Conservation (phyloP, 768 basidiomycete species). For the Psilocybe cyanescens region DNA sequence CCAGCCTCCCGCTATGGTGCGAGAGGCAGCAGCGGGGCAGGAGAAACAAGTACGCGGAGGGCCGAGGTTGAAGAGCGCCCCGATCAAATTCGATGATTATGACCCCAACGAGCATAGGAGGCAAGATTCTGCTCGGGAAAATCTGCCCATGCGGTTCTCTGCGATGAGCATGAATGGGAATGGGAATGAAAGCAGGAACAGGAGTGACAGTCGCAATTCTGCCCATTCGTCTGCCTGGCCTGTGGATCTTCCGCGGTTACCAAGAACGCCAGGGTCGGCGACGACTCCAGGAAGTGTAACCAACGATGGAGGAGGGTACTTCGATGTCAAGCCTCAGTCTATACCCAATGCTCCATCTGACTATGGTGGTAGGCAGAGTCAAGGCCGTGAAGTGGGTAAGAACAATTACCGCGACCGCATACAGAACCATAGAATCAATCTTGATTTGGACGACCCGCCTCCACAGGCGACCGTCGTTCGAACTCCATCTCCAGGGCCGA, state of each 20-base stretch:
- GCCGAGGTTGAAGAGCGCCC: constrained; percentile 17
- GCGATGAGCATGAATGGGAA: constrained; percentile 21
- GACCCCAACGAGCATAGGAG: constrained; percentile 9
- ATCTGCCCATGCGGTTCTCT: constrained; percentile 7
- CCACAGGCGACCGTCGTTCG: constrained; percentile 31
- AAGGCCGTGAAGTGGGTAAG: background rate
- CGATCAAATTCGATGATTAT: constrained; percentile 20
- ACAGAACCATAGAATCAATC: constrained; percentile 16
- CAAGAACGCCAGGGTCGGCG: constrained; percentile 33
- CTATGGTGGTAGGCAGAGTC: constrained; percentile 10
- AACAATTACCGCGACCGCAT: constrained; percentile 2
- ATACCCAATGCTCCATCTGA: constrained; percentile 6
- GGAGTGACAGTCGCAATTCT: constrained; percentile 23
- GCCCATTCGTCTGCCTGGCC: constrained; percentile 28
- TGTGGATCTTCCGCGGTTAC: constrained; percentile 31
- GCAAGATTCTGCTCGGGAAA: background rate
- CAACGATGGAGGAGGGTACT: constrained; percentile 23
- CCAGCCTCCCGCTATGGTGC: constrained; percentile 29
- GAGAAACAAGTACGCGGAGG: constrained; percentile 15
- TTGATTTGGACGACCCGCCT: constrained; percentile 41
- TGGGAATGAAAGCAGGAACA: background rate
- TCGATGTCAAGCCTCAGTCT: constrained; percentile 20
- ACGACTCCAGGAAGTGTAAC: constrained; percentile 19
- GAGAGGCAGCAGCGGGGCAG: constrained; percentile 6
- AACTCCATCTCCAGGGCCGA: constrained; percentile 36